Evolutionary conservation across 768 basidiomycete genomes (phyloP).

Genomic region (Dioszegia hungarica): DNA sequence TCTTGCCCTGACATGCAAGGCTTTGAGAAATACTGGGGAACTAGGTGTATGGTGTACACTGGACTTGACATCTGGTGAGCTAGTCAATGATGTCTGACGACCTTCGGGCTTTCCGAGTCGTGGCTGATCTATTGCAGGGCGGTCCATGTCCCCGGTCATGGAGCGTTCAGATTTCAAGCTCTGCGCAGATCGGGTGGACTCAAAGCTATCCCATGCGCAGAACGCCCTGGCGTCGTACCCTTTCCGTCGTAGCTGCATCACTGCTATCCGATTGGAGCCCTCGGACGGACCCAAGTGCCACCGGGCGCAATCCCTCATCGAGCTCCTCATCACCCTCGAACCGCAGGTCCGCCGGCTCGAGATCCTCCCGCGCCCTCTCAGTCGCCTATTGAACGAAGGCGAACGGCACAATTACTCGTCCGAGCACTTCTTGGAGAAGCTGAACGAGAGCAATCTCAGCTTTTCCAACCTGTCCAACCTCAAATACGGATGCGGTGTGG

Average conservation of each 20-base stretch:
- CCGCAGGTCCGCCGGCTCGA: background rate
- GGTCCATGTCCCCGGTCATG: background rate
- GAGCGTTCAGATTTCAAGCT: too few species aligned
- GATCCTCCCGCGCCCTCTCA: background rate
- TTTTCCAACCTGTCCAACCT: too few species aligned
- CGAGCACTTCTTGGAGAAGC: too few species aligned
- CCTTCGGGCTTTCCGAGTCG: background rate
- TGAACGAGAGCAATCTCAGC: too few species aligned
- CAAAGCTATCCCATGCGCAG: background rate
- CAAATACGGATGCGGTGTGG: background rate
- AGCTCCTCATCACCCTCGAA: background rate
- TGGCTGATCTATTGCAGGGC: background rate
- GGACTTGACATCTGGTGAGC: background rate
- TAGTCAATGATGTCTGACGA: background rate
- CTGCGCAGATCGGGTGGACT: background rate
- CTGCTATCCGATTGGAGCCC: background rate
- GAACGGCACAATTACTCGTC: too few species aligned
- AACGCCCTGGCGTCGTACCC: background rate
- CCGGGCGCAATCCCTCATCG: background rate
- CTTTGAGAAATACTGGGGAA: background rate
- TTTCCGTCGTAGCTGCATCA: background rate
- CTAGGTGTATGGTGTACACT: background rate
- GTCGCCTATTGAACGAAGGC: too few species aligned
- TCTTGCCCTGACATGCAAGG: background rate
- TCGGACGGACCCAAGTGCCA: background rate